phyloP scores from a whole-genome alignment of 129 eudicot species.

The Flaveria brownii region DNA sequence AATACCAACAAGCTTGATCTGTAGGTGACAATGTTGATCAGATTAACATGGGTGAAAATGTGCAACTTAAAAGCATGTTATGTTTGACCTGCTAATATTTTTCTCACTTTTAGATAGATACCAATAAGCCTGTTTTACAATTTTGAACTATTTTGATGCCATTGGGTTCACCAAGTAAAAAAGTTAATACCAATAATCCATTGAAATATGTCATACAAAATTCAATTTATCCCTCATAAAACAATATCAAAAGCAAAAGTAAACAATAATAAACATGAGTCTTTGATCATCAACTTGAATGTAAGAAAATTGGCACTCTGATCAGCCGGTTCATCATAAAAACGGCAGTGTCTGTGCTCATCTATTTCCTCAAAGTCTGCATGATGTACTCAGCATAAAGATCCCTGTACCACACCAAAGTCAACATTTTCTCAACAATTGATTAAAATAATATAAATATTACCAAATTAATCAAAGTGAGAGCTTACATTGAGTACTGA shows the following conservation, averaged over 20 bases:
- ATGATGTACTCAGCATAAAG: slow-evolving; percentile 64
- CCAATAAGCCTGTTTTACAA: not conserved
- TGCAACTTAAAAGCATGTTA: too few species aligned
- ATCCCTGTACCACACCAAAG: slow-evolving; percentile 44
- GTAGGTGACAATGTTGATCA: too few species aligned
- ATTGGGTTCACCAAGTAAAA: not conserved
- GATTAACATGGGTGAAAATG: too few species aligned
- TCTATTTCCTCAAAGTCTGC: slow-evolving; percentile 53
- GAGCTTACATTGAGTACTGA: slow-evolving; percentile 60
- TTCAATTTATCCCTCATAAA: not conserved
- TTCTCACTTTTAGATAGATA: too few species aligned
- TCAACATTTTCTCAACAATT: not conserved
- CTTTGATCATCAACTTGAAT: slow-evolving; percentile 10
- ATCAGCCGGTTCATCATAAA: not conserved
- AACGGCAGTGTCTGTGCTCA: not conserved
- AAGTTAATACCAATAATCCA: not conserved
- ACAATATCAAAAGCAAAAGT: slow-evolving; percentile 5
- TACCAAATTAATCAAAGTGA: slow-evolving; percentile 4
- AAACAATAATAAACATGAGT: slow-evolving; percentile 7
- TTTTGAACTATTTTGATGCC: not conserved
- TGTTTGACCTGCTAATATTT: too few species aligned
- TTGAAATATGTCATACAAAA: not conserved
- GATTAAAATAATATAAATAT: not conserved
- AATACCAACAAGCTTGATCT: too few species aligned
- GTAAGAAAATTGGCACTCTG: slow-evolving; percentile 1